These are phyloP conservation scores for Pholiota conissans DNA, from an alignment of 768 basidiomycete genomes.

Conservation along the genomic window DNA sequence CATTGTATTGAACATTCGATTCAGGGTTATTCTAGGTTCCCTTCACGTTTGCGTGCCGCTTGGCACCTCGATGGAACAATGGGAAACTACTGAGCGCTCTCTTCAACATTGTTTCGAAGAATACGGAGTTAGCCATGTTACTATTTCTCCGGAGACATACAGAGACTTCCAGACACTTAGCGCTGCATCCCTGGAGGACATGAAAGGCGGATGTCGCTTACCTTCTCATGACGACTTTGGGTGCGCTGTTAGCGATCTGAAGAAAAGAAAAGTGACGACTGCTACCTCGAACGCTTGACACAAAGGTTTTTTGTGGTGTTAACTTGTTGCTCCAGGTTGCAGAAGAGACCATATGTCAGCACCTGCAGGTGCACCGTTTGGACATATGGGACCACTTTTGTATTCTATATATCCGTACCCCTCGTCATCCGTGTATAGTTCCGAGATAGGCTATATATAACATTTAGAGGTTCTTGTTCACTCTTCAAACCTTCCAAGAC, in stretches of 20 bases:
- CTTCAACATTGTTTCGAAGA: constrained; percentile 52
- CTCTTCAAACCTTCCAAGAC: background rate
- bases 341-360: no score
- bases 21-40: constrained; percentile 48
- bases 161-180: constrained; percentile 30
- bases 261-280: constrained; percentile 20
- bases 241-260: constrained; percentile 41
- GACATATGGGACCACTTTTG: background rate
- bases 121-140: constrained; percentile 55
- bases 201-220: constrained; percentile 30
- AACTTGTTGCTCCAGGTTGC: background rate
- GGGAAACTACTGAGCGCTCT: constrained; percentile 48
- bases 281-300: constrained; percentile 7
- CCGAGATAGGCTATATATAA: background rate
- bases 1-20: background rate
- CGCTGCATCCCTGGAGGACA: constrained; percentile 29
- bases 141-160: constrained; percentile 51
- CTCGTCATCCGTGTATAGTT: background rate
- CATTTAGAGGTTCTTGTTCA: background rate
- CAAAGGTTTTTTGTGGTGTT: background rate
- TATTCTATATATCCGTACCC: background rate
- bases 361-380: no score
- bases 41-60: constrained; percentile 52
- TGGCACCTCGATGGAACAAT: constrained; percentile 47
- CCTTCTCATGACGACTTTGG: constrained; percentile 41